Evolutionary conservation across 805 yeast species (phyloP).

Genomic region (Yarrowia sp.): DNA sequence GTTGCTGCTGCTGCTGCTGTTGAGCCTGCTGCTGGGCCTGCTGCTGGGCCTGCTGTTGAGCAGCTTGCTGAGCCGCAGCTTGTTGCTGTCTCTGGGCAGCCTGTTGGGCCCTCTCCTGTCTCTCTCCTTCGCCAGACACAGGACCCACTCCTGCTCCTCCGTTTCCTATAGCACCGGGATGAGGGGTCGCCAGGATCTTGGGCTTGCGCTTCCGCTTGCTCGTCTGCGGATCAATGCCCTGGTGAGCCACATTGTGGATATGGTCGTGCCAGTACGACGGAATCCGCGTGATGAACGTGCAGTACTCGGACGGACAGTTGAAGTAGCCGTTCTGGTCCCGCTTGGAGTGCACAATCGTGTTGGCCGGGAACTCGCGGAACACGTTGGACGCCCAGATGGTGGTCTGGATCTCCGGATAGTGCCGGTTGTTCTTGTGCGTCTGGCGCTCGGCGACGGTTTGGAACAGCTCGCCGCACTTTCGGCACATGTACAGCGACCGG

Average conservation of each 20-base stretch:
- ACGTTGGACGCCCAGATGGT: conserved; percentile 41
- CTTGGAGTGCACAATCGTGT: conserved; percentile 41
- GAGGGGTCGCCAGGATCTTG: conserved; percentile 30
- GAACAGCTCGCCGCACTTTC: conserved; percentile 45
- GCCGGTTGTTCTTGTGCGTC: conserved; percentile 46
- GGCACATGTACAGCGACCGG: conserved; percentile 43
- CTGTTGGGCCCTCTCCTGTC: conserved; percentile 31
- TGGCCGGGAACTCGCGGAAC: conserved; percentile 43
- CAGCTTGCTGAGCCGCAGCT: conserved; percentile 10
- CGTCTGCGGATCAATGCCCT: conserved; percentile 46
- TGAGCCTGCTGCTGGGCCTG: conserved; percentile 6
- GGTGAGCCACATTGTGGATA: conserved; percentile 44
- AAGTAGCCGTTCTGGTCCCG: conserved; percentile 45
- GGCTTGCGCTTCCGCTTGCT: conserved; percentile 41
- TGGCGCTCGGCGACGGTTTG: conserved; percentile 45
- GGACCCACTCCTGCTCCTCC: conserved; percentile 36
- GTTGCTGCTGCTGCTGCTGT: conserved; percentile 1
- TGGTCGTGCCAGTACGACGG: conserved; percentile 47
- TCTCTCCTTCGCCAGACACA: conserved; percentile 32
- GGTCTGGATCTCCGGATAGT: conserved; percentile 43
- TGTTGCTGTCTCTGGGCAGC: conserved; percentile 30
- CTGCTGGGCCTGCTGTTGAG: conserved; percentile 27
- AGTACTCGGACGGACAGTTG: conserved; percentile 44
- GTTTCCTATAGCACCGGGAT: conserved; percentile 25
- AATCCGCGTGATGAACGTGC: conserved; percentile 45